Base-by-base conservation (phyloP, 192 early-diverging fungal species). In the Backusella circina region DNA sequence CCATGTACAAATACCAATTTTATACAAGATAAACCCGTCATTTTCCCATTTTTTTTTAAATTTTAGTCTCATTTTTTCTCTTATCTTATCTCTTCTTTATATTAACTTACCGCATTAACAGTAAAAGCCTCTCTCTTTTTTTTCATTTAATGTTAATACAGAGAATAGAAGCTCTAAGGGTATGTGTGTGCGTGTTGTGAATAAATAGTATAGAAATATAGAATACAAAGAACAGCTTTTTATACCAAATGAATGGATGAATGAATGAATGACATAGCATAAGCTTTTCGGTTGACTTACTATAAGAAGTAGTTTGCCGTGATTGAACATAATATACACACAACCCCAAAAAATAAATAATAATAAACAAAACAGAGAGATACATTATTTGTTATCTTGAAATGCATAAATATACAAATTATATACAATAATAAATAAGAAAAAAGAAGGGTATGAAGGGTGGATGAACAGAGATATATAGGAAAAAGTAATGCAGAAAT, bases 331-430 rank as follows among this genome's bases (percentile, higher is more conserved):
- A 57, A 12, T 26, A 57, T 23, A 23, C n/a, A 21, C n/a, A 21
- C 50, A 21, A 21, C 51, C 51, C 51, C 51, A 57, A 57, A 57
- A 57, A 51, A 51, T 41, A 35, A 41, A 47, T n/a, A 47, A 47
- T 47, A 47, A 7, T 47, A 47, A 47, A 47, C 44, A 47, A 47
- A 47, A 8, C 16, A 9, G 51, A 12, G 23, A 41, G 51, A 57
- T 57, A 57, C 51, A 23, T 61, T 61, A 28, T 61, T 61, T 61
- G 21, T 61, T 61, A 12, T 13, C 54, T 61, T 61, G 54, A 61
- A 28, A 61, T 61, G 54, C 54, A 61, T 61, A 61, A 61, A 61
- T 61, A 61, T 61, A 61, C 54, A 61, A 47, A 61, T 61, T 61
- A 61, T 61, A 28, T 61, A 61, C 54, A 61, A 61, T 28, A 61